Percentiles rank a stretch among this genome's conserved stretches.
Conservation (phyloP, 345 rosid species). For the Citrus mangshanensis region DNA sequence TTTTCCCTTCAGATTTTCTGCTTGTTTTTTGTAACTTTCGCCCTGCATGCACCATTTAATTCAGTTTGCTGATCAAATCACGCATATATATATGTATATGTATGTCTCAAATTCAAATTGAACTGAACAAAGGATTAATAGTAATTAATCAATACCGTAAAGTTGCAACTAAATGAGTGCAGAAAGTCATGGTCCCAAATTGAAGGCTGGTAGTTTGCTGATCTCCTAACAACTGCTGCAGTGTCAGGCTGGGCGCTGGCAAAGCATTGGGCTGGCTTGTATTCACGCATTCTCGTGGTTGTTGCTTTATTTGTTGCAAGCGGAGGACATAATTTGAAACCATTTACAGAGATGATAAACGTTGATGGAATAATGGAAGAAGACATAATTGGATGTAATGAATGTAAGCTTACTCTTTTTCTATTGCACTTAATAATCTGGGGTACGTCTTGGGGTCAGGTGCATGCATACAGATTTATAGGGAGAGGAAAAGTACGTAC, state of each 20-base stretch:
- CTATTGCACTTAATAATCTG: too few species aligned
- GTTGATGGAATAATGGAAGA: not conserved
- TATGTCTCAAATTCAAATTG: too few species aligned
- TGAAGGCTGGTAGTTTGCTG: not conserved
- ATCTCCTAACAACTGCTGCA: not conserved
- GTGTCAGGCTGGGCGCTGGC: not conserved
- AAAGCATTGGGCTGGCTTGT: not conserved
- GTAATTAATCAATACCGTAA: not conserved
- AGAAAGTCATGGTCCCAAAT: conserved; percentile 7
- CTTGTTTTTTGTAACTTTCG: not conserved
- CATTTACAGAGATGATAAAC: not conserved
- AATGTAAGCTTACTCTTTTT: too few species aligned
- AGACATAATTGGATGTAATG: not conserved
- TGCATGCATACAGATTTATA: too few species aligned
- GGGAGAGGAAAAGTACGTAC: too few species aligned
- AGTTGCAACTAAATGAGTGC: not conserved
- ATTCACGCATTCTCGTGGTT: not conserved
- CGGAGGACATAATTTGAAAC: not conserved
- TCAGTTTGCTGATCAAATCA: not conserved
- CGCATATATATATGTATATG: too few species aligned
- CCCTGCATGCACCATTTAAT: not conserved
- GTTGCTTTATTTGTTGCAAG: not conserved
- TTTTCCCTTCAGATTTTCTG: not conserved
- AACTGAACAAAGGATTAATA: too few species aligned
- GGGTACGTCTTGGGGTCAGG: too few species aligned